Evolutionary conservation across 148 eudicot genomes (phyloP).

Genomic region (Spergularia bocconei): DNA sequence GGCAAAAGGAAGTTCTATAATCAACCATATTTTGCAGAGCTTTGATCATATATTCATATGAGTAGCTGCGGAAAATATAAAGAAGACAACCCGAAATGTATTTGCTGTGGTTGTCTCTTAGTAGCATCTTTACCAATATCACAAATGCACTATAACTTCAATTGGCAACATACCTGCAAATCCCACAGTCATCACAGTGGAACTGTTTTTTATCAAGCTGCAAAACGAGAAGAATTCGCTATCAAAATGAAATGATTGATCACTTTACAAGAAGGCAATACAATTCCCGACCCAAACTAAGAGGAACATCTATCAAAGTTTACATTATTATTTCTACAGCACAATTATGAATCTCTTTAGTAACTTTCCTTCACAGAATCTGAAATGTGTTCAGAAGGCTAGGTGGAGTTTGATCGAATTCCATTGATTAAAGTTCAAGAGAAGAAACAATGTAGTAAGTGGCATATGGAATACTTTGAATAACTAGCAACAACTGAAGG

Average conservation of each 20-base stretch:
- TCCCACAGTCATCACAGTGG: constrained; percentile 96
- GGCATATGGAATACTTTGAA: not conserved
- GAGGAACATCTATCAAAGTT: not conserved
- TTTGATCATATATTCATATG: not conserved
- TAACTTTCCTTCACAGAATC: not conserved
- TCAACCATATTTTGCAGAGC: not conserved
- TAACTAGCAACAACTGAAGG: not conserved
- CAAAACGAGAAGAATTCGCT: constrained; percentile 18
- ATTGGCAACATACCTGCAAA: constrained; percentile 66
- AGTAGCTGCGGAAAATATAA: not conserved
- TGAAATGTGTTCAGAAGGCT: not conserved
- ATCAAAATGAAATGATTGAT: not conserved
- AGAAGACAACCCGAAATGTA: not conserved
- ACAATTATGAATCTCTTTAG: not conserved
- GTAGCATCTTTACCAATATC: not conserved
- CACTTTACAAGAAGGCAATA: not conserved
- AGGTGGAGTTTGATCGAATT: not conserved
- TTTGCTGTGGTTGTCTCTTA: not conserved
- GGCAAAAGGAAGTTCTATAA: not conserved
- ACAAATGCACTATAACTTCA: not conserved
- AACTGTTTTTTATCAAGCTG: constrained; percentile 79
- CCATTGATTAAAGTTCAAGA: not conserved
- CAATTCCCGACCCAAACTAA: not conserved
- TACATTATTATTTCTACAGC: not conserved
- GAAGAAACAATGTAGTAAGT: not conserved